Base-by-base conservation (phyloP, 2,329 filamentous ascomycete genomes). In the Fusarium caatingaense region DNA sequence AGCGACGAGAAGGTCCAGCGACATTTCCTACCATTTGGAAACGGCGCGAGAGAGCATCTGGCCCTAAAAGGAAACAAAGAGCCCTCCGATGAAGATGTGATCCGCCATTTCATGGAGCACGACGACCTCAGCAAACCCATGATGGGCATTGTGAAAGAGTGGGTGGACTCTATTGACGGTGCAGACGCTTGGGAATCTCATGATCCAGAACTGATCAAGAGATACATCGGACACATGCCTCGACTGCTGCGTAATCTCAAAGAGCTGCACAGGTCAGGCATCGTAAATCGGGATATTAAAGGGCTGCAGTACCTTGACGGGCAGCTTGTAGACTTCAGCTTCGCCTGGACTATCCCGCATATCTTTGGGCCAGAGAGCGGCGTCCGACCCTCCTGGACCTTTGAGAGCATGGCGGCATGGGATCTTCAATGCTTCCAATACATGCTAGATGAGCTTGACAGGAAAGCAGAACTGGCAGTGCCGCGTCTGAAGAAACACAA, bases 121-220 rank as follows among this genome's bases (percentile, higher is more conserved):
- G 6, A n/a, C 6, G 18, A 37, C 18, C 34, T 37, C 34, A 12
- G 34, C 34, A 37, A 12, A 37, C 34, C 34, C 10, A 37, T 37
- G 18, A 37, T 37, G 34, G 34, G 34, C 6, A 37, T 37, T 7
- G 34, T 37, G 6, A 37, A 37, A n/a, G 34, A 37, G 34, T 37
- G 34, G 34, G 34, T 37, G 18, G 18, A 37, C 34, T 37, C 34
- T 37, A 37, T 37, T 37, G 34, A 37, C 0, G 34, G 34, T 18
- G 0, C 1, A 37, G 6, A n/a, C 1, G 34, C 18, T 37, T 37
- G 34, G 34, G 0, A 0, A 37, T 37, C 34, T 37, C 1, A 1
- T 37, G 34, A 37, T 18, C 34, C 0, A n/a, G 34, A 37, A 6
- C 2, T 4, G 18, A 0, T 37, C 10, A 37, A 37, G 34, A 37